Evolutionary conservation across 345 rosid genomes (phyloP), one percentile per base, ranked within the genome.

Genomic region (Rhodamnia rubescens): DNA sequence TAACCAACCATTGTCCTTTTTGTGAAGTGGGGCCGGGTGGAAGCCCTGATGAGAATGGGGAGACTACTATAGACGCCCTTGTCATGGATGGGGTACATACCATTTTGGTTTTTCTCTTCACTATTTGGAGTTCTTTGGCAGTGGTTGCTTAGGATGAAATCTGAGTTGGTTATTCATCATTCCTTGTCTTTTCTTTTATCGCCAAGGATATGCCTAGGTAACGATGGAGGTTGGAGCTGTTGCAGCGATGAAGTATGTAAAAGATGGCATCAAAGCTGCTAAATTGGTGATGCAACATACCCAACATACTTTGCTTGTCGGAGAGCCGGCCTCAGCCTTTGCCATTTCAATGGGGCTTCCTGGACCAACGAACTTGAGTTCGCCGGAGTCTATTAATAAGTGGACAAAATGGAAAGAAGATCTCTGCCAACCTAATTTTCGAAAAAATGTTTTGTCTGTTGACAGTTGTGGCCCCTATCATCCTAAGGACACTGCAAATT

Each of bases 191-290:
- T 85, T 57, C 82, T 86, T 64, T 61, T 85, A 74, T 92, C 82
- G 91, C 88, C 87, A 92, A 94, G 95, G 90, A 89, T 81, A 78
- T 90, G 88, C 87, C 13, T 93, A 95, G 99, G 96, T 91, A 61
- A 97, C 98, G 8, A 97, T 97, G 99, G 99, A 95, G 92, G 98
- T 94, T 84, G 99, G 99, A 88, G 99, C 99, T 83, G 96, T 97
- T 88, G 99, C 97, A 91, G 98, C 95, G 59, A 97, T 97, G 99
- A 92, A 97, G 82, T 93, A 90, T 87, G 96, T 97, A 64, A 97
- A 94, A 88, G 98, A 95, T n/a, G 99, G 99, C 81, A 95, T 95
- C 85, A 92, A 81, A 92, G 98, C 99, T 85, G 98, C 99, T 50
- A 87, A 84, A 86, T 88, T 97, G 82, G 98, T 97, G 59, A 97